phyloP scores from a whole-genome alignment of 2,329 filamentous ascomycete species.

The Helminthosporium solani region DNA sequence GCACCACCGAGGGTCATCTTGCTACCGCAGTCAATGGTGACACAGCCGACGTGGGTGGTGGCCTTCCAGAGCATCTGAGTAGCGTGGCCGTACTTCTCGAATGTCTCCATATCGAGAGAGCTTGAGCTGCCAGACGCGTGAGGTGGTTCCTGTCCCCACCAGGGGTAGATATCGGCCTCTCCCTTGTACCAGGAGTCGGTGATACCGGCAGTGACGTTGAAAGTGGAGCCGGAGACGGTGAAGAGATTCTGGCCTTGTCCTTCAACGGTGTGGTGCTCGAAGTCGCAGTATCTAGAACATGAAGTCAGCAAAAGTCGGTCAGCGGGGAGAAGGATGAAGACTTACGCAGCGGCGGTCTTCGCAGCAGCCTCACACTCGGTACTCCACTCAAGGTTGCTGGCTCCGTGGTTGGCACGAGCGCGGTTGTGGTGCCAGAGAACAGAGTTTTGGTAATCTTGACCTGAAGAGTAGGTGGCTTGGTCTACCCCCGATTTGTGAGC shows the following conservation, averaged over 20 bases:
- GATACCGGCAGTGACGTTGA: constrained; percentile 65
- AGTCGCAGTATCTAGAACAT: constrained; percentile 58
- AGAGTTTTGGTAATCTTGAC: constrained; percentile 30
- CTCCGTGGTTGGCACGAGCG: constrained; percentile 81
- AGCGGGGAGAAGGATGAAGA: not conserved
- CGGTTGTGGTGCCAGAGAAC: constrained; percentile 75
- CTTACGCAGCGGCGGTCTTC: constrained; percentile 63
- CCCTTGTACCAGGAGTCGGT: constrained; percentile 88
- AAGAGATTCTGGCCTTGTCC: constrained; percentile 94
- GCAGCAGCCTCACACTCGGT: constrained; percentile 60
- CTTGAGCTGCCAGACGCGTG: not conserved
- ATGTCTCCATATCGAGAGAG: constrained; percentile 48
- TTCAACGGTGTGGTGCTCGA: constrained; percentile 57
- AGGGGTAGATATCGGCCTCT: constrained; percentile 53
- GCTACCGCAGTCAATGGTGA: constrained; percentile 31
- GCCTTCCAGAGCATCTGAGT: constrained; percentile 43
- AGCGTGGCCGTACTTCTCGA: constrained; percentile 38
- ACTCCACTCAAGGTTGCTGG: constrained; percentile 65
- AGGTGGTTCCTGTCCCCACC: constrained; percentile 3
- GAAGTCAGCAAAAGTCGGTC: not conserved
- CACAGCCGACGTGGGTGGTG: constrained; percentile 41
- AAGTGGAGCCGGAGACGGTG: constrained; percentile 57
- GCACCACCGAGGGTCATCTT: constrained; percentile 25
- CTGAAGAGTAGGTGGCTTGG: constrained; percentile 28
- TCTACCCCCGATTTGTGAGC: constrained; percentile 19